phyloP scores from a whole-genome alignment of 129 eudicot genomes.

The Flaveria bidentis region DNA sequence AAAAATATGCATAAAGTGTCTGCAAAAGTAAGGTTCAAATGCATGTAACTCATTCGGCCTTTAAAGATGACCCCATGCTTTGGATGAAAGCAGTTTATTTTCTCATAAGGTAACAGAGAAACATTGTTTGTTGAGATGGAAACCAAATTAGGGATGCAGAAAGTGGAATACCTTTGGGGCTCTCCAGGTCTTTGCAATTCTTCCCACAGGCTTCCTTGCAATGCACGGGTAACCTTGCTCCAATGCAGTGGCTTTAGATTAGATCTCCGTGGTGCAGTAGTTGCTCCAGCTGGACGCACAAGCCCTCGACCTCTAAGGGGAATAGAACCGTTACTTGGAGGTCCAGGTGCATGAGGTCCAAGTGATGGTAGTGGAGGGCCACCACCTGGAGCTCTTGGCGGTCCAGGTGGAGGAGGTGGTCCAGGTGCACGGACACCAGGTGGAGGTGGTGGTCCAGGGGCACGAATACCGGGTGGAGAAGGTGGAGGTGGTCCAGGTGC shows the following conservation, averaged over 20 bases:
- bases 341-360: conserved; percentile 62
- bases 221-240: conserved; percentile 91
- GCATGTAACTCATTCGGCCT: background rate
- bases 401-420: conserved; percentile 78
- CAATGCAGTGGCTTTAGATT: conserved; percentile 88
- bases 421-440: conserved; percentile 36
- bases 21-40: background rate
- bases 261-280: conserved; percentile 66
- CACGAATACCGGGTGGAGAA: conserved; percentile 41
- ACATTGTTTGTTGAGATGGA: conserved; percentile 9
- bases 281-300: conserved; percentile 47
- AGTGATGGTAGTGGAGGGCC: conserved; percentile 83
- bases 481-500: conserved; percentile 49
- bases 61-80: background rate
- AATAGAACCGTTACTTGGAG: conserved; percentile 44
- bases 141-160: conserved; percentile 16
- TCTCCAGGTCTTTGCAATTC: conserved; percentile 81
- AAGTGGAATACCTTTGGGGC: conserved; percentile 61
- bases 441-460: conserved; percentile 24
- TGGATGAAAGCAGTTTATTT: conserved; percentile 1
- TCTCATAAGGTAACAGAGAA: background rate
- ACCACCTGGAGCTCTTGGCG: conserved; percentile 70
- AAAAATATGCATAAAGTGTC: background rate
- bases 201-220: conserved; percentile 97
- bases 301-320: conserved; percentile 73